Conservation (phyloP, 192 early-diverging fungal species). For the Entomortierella lignicola region DNA sequence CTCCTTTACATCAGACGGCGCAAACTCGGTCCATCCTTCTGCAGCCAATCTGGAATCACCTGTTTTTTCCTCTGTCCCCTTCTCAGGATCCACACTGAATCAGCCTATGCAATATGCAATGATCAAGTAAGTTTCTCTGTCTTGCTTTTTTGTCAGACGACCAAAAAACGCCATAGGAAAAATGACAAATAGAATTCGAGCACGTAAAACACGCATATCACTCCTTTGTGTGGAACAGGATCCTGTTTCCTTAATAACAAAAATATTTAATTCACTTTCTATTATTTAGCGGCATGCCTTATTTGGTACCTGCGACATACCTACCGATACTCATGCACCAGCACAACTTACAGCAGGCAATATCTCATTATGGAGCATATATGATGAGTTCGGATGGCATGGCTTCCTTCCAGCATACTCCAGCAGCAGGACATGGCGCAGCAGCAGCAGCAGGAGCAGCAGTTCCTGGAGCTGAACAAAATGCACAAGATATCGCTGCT, state of each 20-base stretch:
- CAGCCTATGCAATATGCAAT: constrained; percentile 37
- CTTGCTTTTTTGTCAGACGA: neutral
- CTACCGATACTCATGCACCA: constrained; percentile 41
- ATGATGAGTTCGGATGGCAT: constrained; percentile 1
- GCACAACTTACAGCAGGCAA: constrained; percentile 20
- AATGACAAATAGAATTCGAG: constrained; percentile 49
- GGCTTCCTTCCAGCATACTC: constrained; percentile 7
- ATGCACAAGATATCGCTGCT: constrained; percentile 35
- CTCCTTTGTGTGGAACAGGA: neutral
- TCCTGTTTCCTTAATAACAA: too few relatives aligned
- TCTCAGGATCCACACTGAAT: neutral
- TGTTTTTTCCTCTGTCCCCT: neutral
- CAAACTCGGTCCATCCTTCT: neutral
- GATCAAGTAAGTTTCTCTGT: constrained; percentile 38
- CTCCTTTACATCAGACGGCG: neutral
- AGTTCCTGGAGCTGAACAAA: neutral
- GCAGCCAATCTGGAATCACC: neutral
- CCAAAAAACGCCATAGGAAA: neutral
- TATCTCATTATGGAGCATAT: constrained; percentile 1
- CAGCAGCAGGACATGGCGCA: constrained; percentile 20
- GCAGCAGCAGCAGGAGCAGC: neutral
- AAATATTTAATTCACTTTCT: neutral
- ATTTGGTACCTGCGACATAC: constrained; percentile 42
- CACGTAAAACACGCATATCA: constrained; percentile 35
- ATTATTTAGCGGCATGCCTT: constrained; percentile 54